These are phyloP conservation scores for Trypethelium eluteriae DNA, from an alignment of 495 filamentous ascomycete genomes.

Conservation along the genomic window DNA sequence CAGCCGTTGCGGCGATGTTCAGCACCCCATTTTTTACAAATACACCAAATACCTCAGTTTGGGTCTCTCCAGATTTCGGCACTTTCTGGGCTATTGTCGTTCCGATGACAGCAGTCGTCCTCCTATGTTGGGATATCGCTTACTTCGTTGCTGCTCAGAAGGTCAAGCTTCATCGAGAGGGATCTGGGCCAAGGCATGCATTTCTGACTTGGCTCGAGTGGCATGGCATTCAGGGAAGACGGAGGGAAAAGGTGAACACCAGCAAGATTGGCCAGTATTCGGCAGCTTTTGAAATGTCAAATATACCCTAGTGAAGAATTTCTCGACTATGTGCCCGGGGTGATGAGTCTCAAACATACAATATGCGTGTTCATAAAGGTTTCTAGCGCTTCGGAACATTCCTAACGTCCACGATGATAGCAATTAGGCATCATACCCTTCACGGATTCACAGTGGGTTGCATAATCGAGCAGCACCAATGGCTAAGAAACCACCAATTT, in stretches of 20 bases:
- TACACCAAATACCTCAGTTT: constrained; percentile 6
- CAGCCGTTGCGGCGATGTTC: constrained; percentile 12
- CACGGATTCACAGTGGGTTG: too few relatives aligned
- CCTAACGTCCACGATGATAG: background rate
- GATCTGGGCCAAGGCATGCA: constrained; percentile 8
- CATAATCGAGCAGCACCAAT: too few relatives aligned
- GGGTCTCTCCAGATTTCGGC: constrained; percentile 14
- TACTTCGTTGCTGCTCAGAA: constrained; percentile 10
- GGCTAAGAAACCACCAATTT: too few relatives aligned
- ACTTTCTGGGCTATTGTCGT: constrained; percentile 13
- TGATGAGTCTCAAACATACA: constrained; percentile 5
- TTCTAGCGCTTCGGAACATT: background rate
- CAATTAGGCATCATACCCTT: background rate
- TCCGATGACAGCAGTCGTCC: constrained; percentile 12
- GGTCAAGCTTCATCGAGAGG: background rate
- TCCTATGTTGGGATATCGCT: constrained; percentile 10
- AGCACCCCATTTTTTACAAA: constrained; percentile 14
- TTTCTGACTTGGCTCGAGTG: constrained; percentile 11
- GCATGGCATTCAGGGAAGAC: constrained; percentile 8
- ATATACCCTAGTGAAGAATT: constrained; percentile 1
- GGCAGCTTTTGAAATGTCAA: constrained; percentile 9
- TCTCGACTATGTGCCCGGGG: background rate
- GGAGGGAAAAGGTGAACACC: background rate
- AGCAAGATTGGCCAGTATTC: constrained; percentile 8
- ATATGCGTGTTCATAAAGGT: constrained; percentile 2